phyloP scores from a whole-genome alignment of 2,329 filamentous ascomycete species.

The Talaromyces sp. region DNA sequence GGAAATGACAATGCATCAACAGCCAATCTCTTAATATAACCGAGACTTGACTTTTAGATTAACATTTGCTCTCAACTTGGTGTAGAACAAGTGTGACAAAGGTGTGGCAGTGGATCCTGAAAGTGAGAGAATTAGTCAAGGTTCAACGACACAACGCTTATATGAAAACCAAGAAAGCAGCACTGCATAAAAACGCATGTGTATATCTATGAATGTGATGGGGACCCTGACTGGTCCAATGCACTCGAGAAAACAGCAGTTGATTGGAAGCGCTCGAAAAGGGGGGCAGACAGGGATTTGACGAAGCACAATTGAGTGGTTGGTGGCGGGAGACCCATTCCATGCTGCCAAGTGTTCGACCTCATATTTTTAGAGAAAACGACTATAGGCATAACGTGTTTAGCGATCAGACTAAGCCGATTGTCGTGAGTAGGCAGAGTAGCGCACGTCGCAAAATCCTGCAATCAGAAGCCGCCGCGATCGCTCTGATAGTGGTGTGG shows the following conservation, averaged over 20 bases:
- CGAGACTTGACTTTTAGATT: not conserved
- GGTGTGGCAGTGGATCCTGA: slow-evolving; percentile 2
- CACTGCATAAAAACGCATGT: slow-evolving; percentile 8
- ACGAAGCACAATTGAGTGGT: not conserved
- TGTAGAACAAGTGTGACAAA: slow-evolving; percentile 6
- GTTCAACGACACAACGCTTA: slow-evolving; percentile 7
- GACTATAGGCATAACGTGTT: slow-evolving; percentile 12
- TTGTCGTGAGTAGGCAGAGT: slow-evolving; percentile 3
- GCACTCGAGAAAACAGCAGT: not conserved
- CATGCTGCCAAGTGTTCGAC: slow-evolving; percentile 1
- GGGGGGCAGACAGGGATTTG: slow-evolving; percentile 11
- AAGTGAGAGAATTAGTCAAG: slow-evolving; percentile 14
- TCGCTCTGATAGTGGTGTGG: slow-evolving; percentile 11
- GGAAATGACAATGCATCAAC: not conserved
- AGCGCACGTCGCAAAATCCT: not conserved
- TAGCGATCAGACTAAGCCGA: slow-evolving; percentile 1
- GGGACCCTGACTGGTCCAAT: slow-evolving; percentile 13
- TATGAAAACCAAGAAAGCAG: slow-evolving; percentile 5
- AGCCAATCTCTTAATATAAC: not conserved
- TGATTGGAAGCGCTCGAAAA: slow-evolving; percentile 1
- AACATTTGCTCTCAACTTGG: not conserved
- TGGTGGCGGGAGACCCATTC: not conserved
- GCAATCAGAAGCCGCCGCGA: slow-evolving; percentile 7
- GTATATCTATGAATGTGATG: slow-evolving; percentile 11
- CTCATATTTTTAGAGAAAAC: slow-evolving; percentile 11